Evolutionary conservation across 2,329 filamentous ascomycete species (phyloP).

Genomic region (Arthrobotrys megalospora): DNA sequence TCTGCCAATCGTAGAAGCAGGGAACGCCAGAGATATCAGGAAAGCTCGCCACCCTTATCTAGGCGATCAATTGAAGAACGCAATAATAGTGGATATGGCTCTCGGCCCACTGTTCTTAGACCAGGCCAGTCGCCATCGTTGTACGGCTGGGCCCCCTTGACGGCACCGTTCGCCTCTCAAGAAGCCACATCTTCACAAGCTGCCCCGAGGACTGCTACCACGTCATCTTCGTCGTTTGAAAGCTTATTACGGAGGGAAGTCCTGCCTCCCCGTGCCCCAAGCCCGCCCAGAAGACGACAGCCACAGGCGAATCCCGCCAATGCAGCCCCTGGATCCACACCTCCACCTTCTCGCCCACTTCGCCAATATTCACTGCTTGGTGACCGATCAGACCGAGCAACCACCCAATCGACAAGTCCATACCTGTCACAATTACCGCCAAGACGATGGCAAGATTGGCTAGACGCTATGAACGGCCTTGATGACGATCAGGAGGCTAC

Average conservation of each 20-base stretch:
- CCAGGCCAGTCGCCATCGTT: slow-evolving; percentile 71
- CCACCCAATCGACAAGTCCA: slow-evolving; percentile 44
- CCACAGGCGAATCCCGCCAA: slow-evolving; percentile 51
- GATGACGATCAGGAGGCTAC: slow-evolving; percentile 53
- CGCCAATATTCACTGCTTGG: slow-evolving; percentile 54
- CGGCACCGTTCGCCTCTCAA: slow-evolving; percentile 62
- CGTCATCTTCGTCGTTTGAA: slow-evolving; percentile 52
- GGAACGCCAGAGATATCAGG: slow-evolving; percentile 62
- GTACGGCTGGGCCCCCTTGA: slow-evolving; percentile 75
- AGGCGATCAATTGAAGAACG: slow-evolving; percentile 54
- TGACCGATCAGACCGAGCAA: slow-evolving; percentile 36
- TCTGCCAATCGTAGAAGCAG: slow-evolving; percentile 62
- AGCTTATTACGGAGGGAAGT: slow-evolving; percentile 44
- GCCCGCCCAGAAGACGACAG: slow-evolving; percentile 50
- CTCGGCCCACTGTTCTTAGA: slow-evolving; percentile 69
- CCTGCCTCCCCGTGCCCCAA: slow-evolving; percentile 50
- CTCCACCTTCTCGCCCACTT: slow-evolving; percentile 50
- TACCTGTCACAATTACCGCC: slow-evolving; percentile 50
- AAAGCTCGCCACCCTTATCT: slow-evolving; percentile 61
- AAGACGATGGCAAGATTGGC: slow-evolving; percentile 57
- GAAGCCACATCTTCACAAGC: slow-evolving; percentile 58
- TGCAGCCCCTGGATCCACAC: slow-evolving; percentile 56
- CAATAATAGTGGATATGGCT: slow-evolving; percentile 70
- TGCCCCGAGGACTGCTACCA: slow-evolving; percentile 41
- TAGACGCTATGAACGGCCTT: slow-evolving; percentile 57